Base-by-base conservation (phyloP, 2,329 filamentous ascomycete genomes). In the Coniochaeta sp. region DNA sequence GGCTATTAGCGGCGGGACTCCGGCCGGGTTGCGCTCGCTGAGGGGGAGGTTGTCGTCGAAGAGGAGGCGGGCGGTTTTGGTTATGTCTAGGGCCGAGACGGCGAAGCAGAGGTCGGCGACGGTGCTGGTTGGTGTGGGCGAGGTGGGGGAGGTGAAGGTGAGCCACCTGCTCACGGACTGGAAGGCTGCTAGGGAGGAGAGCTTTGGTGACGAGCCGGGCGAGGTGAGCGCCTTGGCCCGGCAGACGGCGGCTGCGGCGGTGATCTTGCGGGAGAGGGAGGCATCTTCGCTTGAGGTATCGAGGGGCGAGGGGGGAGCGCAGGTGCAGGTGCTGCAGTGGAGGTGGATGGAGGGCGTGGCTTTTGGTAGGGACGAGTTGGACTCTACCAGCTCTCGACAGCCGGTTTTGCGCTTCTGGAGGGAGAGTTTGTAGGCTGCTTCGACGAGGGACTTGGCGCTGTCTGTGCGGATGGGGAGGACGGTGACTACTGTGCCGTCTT, bases 71-170 rank as follows among this genome's bases (percentile, higher is more conserved):
- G 52, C 30, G 9, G 58, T 52, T n/a, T 54, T 55, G 52, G 45
- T 28, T 4, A 55, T 50, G 52, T 60, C 58, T 27, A 60, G 54
- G 40, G 45, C 38, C 8, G 57, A 52, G 49, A 51, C 53, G 32
- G 48, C 57, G 27, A 54, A 45, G 53, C 55, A 58, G n/a, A 60
- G 54, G 42, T 59, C 57, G 8, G 56, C 52, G 33, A 57, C 47
- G 1, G 52, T 51, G 2, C 51, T 40, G 46, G 24, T 35, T 9
- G 48, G 31, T 31, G 48, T 16, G 20, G 30, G 18, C 20, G 46
- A 8, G 42, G 3, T 28, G 42, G 42, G 10, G n/a, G 30, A 18
- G 14, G 48, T 10, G 2, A 14, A n/a, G 42, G 42, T 27, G 42
- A 46, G 26, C 42, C 42, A 46, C 14, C 42, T 18, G 26, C 42